phyloP scores from a whole-genome alignment of 805 yeast genomes.

The Candida chilensis region DNA sequence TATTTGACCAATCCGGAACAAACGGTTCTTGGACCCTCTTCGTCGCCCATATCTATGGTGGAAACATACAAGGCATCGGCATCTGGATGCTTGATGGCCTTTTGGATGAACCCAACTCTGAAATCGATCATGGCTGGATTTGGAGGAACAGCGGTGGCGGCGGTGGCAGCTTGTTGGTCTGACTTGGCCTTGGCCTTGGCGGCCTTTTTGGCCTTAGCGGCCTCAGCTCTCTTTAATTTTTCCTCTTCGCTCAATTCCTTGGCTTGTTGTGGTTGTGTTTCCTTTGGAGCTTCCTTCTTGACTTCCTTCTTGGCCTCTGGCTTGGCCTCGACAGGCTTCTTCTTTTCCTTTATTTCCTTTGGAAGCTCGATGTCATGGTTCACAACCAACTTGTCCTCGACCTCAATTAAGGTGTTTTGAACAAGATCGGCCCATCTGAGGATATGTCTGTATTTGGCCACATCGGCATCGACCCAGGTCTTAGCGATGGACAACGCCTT shows the following conservation, averaged over 20 bases:
- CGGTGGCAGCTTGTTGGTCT: constrained; percentile 37
- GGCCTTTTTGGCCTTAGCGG: constrained; percentile 54
- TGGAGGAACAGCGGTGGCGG: constrained; percentile 55
- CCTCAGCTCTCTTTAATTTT: constrained; percentile 39
- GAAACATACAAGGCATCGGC: constrained; percentile 96
- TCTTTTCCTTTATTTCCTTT: constrained; percentile 64
- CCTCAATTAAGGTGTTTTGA: constrained; percentile 51
- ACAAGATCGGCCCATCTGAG: constrained; percentile 89
- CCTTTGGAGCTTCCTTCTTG: constrained; percentile 5
- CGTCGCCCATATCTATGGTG: constrained; percentile 94
- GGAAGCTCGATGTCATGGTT: constrained; percentile 60
- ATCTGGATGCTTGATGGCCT: constrained; percentile 94
- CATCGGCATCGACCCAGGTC: constrained; percentile 41
- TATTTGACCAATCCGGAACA: constrained; percentile 94
- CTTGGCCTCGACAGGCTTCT: constrained; percentile 30
- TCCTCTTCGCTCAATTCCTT: constrained; percentile 25
- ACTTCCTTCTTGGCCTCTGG: constrained; percentile 24
- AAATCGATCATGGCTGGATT: constrained; percentile 83
- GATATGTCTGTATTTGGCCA: constrained; percentile 69
- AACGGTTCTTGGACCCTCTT: constrained; percentile 94
- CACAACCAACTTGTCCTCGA: constrained; percentile 41
- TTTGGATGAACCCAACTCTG: constrained; percentile 94
- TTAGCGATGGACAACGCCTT: constrained; percentile 53
- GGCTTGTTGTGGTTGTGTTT: constrained; percentile 5
- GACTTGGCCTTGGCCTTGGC: constrained; percentile 57